These are phyloP conservation scores for Vigna radiata DNA, from an alignment of 306 rosid species.

Conservation along the genomic window DNA sequence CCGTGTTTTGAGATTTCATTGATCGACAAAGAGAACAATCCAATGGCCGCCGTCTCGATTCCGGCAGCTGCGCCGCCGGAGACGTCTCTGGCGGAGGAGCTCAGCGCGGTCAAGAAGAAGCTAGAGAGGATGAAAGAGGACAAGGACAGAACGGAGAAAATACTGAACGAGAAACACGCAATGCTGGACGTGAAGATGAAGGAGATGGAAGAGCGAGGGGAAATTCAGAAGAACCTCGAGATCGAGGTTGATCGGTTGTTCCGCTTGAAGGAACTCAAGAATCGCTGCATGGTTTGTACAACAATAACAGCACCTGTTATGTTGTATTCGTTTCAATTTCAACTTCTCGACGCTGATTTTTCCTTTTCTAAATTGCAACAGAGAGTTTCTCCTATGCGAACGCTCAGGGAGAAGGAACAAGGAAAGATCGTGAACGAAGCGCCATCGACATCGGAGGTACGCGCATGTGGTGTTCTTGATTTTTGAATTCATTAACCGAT, in stretches of 20 bases:
- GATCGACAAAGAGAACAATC: conserved; percentile 64
- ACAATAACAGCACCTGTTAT: neutral
- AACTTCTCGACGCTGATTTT: neutral
- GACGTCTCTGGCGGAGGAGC: conserved; percentile 84
- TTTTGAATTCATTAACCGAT: neutral
- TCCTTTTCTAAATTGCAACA: conserved; percentile 37
- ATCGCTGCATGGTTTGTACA: conserved; percentile 63
- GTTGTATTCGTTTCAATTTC: conserved; percentile 1
- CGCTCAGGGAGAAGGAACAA: conserved; percentile 77
- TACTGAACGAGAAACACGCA: conserved; percentile 64
- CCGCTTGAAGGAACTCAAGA: conserved; percentile 80
- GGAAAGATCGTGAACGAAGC: conserved; percentile 54
- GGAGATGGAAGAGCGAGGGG: conserved; percentile 69
- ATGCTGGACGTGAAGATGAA: conserved; percentile 60
- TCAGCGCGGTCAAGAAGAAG: conserved; percentile 73
- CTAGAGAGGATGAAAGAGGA: conserved; percentile 72
- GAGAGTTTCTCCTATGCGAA: conserved; percentile 83
- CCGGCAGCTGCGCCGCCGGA: conserved; percentile 46
- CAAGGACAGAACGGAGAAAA: conserved; percentile 66
- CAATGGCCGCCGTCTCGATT: conserved; percentile 4
- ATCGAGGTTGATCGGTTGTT: conserved; percentile 85
- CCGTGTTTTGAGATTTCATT: conserved; percentile 42
- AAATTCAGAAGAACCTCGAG: conserved; percentile 78
- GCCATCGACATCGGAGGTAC: conserved; percentile 51
- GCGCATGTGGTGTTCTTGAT: neutral